These are phyloP conservation scores for Trichoderma sp. DNA, from an alignment of 2,329 filamentous ascomycete species.

Conservation along the genomic window DNA sequence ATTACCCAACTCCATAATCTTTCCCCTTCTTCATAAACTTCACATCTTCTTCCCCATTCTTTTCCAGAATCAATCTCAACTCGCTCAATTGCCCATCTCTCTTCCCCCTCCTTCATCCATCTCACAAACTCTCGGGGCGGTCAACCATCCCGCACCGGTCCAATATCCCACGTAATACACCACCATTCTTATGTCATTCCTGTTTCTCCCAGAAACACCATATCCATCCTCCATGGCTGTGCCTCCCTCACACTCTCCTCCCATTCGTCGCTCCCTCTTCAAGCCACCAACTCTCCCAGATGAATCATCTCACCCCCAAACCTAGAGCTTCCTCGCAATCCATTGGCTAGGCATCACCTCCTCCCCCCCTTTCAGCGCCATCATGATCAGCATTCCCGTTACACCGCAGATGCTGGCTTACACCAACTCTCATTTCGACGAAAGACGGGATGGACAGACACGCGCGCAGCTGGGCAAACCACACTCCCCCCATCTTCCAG, in stretches of 20 bases:
- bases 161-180: conserved; percentile 1
- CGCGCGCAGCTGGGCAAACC: not conserved
- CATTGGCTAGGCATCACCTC: not conserved
- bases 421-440: not conserved
- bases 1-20: not conserved
- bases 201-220: conserved; percentile 6
- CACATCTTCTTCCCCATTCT: not conserved
- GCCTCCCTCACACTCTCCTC: not conserved
- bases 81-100: not conserved
- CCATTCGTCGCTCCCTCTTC: not conserved
- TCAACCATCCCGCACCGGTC: not conserved
- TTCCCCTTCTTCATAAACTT: not conserved
- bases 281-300: not conserved
- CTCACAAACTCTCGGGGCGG: not conserved
- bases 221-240: not conserved
- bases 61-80: not conserved
- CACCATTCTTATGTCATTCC: conserved; percentile 12
- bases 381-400: not conserved
- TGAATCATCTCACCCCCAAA: not conserved
- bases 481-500: not conserved
- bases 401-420: conserved; percentile 7
- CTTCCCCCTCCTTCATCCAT: not conserved
- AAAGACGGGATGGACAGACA: not conserved
- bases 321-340: not conserved
- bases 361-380: not conserved